Evolutionary conservation across 164 flowering plant genomes (phyloP), one percentile per base, ranked within the genome.

Genomic region (Paratinospora sagittata): DNA sequence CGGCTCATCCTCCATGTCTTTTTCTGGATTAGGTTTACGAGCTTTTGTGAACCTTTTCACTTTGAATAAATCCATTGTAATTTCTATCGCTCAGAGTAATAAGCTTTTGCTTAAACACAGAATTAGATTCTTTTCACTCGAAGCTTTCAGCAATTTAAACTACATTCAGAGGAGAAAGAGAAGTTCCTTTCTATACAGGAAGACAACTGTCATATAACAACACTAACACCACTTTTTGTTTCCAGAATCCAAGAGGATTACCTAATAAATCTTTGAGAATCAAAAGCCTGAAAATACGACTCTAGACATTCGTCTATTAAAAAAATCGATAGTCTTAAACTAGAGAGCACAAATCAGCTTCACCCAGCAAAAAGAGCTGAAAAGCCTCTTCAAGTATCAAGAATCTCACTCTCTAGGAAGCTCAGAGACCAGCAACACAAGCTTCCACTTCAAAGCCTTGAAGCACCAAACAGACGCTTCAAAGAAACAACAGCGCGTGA

Each of bases 41-140:
- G 78, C 81, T 74, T 82, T 88, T 49, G 85, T 81, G 21, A 89
- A 87, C 76, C 75, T 85, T 65, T 78, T 84, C 19, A 83, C 82
- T 77, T 82, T 88, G 67, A 92, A 82, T 74, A 90, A 83, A 81
- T 92, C 89, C 95, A 92, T 89, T 21, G 61, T 21, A 3, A 55
- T 16, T 21, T n/a, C 5, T 26, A 43, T 10, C 19, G 17, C 23
- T 36, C n/a, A n/a, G n/a, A n/a, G 27, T 19, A 63, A 39, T 4
- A 63, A 19, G 3, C 61, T 41, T 62, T 61, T 63, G 26, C 12
- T 17, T 63, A 16, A 9, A 23, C 39, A 62, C 34, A 27, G 26
- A 41, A 63, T 49, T 49, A 21, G 23, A n/a, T 49, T 34, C 23
- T 13, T 52, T 49, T 21, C 23, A 16, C 37, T 23, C 26, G 47